Evolutionary conservation across 2,329 filamentous ascomycete genomes (phyloP).

Genomic region (Botryosphaeria dothidea): DNA sequence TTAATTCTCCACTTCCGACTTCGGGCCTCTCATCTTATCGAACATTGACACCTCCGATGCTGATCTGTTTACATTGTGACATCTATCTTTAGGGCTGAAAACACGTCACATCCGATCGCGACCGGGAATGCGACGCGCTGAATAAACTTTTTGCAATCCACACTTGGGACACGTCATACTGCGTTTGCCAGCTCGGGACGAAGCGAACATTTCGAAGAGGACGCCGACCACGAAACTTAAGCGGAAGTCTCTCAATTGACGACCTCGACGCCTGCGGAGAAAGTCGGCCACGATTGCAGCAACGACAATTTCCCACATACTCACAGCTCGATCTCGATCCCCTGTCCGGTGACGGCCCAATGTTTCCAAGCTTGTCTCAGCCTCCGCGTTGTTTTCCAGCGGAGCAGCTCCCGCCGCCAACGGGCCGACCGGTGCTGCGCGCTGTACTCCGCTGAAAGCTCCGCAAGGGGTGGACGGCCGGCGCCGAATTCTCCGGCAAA

Average conservation of each 20-base stretch:
- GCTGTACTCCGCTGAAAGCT: neutral
- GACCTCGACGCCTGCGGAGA: too few relatives aligned
- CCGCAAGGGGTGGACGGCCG: neutral
- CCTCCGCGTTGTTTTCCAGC: constrained; percentile 5
- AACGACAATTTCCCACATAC: neutral
- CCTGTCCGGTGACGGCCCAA: neutral
- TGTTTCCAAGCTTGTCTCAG: neutral
- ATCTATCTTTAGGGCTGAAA: neutral
- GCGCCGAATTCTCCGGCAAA: neutral
- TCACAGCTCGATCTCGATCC: neutral
- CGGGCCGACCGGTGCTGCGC: neutral
- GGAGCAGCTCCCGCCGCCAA: neutral
- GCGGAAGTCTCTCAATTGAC: too few relatives aligned
- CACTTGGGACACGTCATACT: constrained; percentile 3
- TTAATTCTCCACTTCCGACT: constrained; percentile 19
- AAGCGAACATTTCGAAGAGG: constrained; percentile 1
- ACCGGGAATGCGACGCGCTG: neutral
- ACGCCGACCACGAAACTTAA: neutral
- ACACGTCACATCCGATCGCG: constrained; percentile 7
- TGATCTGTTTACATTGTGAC: constrained; percentile 14
- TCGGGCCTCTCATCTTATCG: neutral
- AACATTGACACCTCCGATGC: neutral
- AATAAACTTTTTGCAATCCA: neutral
- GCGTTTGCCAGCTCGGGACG: constrained; percentile 3
- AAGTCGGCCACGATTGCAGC: neutral